Percentiles rank a stretch among this genome's conserved stretches.
These are phyloP conservation scores for Cinnamomum chago DNA, from an alignment of 164 flowering plant species.

Conservation along the genomic window DNA sequence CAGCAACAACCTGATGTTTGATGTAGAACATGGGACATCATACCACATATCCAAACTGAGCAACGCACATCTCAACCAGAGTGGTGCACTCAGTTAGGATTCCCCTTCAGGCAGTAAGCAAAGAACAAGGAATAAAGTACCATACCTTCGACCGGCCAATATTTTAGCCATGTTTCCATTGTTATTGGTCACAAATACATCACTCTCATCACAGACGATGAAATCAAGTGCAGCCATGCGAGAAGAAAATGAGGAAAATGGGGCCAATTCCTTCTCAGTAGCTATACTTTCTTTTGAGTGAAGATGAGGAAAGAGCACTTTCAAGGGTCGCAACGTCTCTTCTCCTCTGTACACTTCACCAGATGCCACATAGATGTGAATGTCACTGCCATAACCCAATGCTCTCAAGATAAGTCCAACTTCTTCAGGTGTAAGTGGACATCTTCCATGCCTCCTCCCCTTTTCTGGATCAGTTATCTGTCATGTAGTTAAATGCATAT, in stretches of 20 bases:
- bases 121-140: not conserved
- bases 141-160: constrained; percentile 90
- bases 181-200: constrained; percentile 96
- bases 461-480: constrained; percentile 77
- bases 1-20: not conserved
- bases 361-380: constrained; percentile 92
- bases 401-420: constrained; percentile 94
- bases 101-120: no score
- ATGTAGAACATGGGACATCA: not conserved
- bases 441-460: constrained; percentile 90
- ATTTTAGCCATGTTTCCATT: constrained; percentile 98
- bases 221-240: constrained; percentile 99
- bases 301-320: constrained; percentile 79
- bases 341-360: constrained; percentile 95
- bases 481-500: not conserved
- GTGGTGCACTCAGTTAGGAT: not conserved
- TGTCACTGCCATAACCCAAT: constrained; percentile 83
- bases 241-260: constrained; percentile 73
- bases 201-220: constrained; percentile 93
- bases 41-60: not conserved
- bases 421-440: constrained; percentile 97
- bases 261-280: constrained; percentile 62
- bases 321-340: constrained; percentile 78
- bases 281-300: constrained; percentile 82
- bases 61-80: not conserved